Base-by-base conservation (phyloP, 75 land plant genomes). In the Ceratopteris richardii region DNA sequence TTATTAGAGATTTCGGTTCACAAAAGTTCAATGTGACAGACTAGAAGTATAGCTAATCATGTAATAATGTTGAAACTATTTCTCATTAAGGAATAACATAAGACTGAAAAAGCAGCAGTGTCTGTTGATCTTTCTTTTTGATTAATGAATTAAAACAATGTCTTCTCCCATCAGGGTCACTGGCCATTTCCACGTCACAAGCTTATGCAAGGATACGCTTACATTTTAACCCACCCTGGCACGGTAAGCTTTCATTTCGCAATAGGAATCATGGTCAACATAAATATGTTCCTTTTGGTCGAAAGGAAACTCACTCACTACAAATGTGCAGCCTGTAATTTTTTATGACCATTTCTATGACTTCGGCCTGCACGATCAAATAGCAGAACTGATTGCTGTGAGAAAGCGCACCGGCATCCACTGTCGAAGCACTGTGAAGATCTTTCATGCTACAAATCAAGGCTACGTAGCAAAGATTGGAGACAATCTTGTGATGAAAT, bases 141-240 rank as follows among this genome's bases (percentile, higher is more conserved):
- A 33, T 9, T 33, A 33, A 33, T 33, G 9, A 3, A 3, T 9
- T 3, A 33, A 33, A 33, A 9, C 9, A 33, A 33, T 9, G 9
- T 33, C 9, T 58, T 31, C 12, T 37, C 12, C 7, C 39, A 46
- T 14, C 78, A 86, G 90, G 90, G 90, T 33, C 90, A 86, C 51
- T 86, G 90, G 90, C 80, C 80, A 44, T 86, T 86, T 62, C 90
- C 90, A 26, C 66, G 87, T 18, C 87, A 77, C 17, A 86, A 86
- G 67, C 67, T 76, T 30, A 68, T 59, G 53, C 86, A 82, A 63
- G 90, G 90, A 46, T 86, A 86, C 71, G 90, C 90, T 29, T 86
- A 86, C 55, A 77, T 86, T 56, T 66, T 86, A 28, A 86, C 87
- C 2, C 90, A 86, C 58, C 90, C 90, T 58, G 90, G 90, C 66